Base-by-base conservation (phyloP, 2,329 filamentous ascomycete species). In the Talaromyces verruculosus region DNA sequence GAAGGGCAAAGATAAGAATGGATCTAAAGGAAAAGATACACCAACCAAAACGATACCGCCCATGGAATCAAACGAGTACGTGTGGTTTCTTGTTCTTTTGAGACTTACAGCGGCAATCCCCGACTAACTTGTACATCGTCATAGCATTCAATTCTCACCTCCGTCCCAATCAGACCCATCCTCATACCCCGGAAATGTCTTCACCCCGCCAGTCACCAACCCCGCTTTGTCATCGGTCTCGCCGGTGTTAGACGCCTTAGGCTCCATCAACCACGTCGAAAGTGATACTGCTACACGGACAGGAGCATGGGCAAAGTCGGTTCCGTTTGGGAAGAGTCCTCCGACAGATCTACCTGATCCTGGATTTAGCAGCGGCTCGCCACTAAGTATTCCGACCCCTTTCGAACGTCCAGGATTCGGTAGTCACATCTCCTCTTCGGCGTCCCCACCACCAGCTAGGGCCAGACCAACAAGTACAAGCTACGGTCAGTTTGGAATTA, bases 281-380 rank as follows among this genome's bases (percentile, higher is more conserved):
- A 75, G 73, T 49, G 77, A 80, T 57, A 72, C 78, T 7, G 71
- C 70, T 37, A 71, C 72, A 47, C 73, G 78, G 51, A 81, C 79
- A 5, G 77, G 77, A 69, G 79, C 75, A n/a, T 82, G 80, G 80
- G 76, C 79, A 41, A 76, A 77, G 62, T 76, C 78, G 13, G 76
- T 82, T n/a, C 79, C 80, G 0, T 81, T 76, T 70, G 78, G 79
- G 25, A 79, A 78, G 63, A 82, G 78, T 53, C 80, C 80, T n/a
- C 79, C 80, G 11, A 75, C 72, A 28, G 76, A 79, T 67, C 68
- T 75, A 13, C 72, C 74, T 41, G 76, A 78, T 62, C 75, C 74
- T 7, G 71, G 75, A 5, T 72, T 77, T 61, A 68, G 75, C 22
- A 74, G 73, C 53, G 77, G 74, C 43, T 80, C 79, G 3, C 79